These are phyloP conservation scores for Alternaria brassicae DNA, from an alignment of 2,329 filamentous ascomycete species.

Conservation along the genomic window DNA sequence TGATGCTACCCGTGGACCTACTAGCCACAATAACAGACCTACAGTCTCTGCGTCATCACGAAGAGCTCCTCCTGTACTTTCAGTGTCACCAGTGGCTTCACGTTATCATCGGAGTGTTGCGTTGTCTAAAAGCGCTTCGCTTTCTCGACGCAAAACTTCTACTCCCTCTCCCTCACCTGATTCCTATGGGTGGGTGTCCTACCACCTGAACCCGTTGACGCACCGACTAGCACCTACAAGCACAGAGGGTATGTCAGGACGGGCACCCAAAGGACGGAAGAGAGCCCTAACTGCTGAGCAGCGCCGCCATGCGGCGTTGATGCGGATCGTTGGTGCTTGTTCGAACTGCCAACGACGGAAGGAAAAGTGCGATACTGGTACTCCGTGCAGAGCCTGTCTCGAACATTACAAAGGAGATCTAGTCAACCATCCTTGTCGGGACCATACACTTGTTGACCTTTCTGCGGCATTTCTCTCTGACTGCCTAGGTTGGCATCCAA, in stretches of 20 bases:
- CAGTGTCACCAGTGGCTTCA: constrained; percentile 35
- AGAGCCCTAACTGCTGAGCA: constrained; percentile 44
- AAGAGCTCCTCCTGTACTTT: constrained; percentile 32
- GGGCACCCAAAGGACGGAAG: constrained; percentile 42
- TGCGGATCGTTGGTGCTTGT: constrained; percentile 47
- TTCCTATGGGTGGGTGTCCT: constrained; percentile 46
- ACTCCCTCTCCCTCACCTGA: constrained; percentile 42
- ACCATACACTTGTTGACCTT: constrained; percentile 40
- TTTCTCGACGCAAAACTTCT: constrained; percentile 29
- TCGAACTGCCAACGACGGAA: constrained; percentile 48
- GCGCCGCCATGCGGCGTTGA: constrained; percentile 45
- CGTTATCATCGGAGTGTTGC: constrained; percentile 30
- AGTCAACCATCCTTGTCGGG: constrained; percentile 47
- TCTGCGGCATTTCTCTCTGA: constrained; percentile 41
- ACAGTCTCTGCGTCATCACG: constrained; percentile 21
- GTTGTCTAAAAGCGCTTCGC: constrained; percentile 38
- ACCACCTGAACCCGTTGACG: constrained; percentile 42
- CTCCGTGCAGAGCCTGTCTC: constrained; percentile 50
- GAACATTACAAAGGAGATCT: constrained; percentile 49
- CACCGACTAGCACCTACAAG: constrained; percentile 42
- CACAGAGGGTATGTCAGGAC: constrained; percentile 34
- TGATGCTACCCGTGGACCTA: constrained; percentile 23
- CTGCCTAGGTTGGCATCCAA: constrained; percentile 48
- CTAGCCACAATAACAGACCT: constrained; percentile 18
- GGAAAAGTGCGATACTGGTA: constrained; percentile 50